Evolutionary conservation across 2,329 filamentous ascomycete genomes (phyloP).

Genomic region (Ceratocystis eucalypticola): DNA sequence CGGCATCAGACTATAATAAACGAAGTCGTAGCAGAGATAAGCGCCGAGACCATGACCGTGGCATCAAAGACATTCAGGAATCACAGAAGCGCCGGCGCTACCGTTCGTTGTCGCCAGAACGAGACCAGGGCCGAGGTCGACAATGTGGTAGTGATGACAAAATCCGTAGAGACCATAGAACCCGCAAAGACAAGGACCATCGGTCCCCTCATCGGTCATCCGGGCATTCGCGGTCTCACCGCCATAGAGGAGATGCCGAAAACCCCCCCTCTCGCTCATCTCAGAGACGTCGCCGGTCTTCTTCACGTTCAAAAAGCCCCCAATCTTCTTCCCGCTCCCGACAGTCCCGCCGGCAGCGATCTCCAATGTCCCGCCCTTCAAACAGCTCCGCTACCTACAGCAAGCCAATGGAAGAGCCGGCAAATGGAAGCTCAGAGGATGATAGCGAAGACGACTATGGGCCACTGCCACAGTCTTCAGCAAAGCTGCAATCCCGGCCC

Average conservation of each 20-base stretch:
- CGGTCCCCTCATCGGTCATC: background rate
- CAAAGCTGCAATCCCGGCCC: constrained; percentile 27
- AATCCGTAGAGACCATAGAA: background rate
- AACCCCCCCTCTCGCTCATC: background rate
- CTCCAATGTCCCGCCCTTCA: background rate
- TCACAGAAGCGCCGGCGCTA: background rate
- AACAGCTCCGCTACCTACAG: background rate
- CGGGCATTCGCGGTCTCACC: background rate
- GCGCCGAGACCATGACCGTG: background rate
- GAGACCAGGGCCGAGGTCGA: background rate
- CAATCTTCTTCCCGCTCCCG: background rate
- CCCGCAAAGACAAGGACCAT: background rate
- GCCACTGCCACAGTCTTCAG: background rate
- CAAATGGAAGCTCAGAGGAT: background rate
- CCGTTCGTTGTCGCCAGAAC: background rate
- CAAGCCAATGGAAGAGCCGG: background rate
- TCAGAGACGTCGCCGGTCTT: constrained; percentile 2
- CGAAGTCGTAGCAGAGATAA: background rate
- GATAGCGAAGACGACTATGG: constrained; percentile 14
- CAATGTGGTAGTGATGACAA: background rate
- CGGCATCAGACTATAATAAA: background rate
- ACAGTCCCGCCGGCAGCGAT: background rate
- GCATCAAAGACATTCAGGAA: background rate
- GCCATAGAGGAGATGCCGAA: background rate
- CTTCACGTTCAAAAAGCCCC: background rate